phyloP scores from a whole-genome alignment of 78 protist genomes.

The Speleostelium caveatum region DNA sequence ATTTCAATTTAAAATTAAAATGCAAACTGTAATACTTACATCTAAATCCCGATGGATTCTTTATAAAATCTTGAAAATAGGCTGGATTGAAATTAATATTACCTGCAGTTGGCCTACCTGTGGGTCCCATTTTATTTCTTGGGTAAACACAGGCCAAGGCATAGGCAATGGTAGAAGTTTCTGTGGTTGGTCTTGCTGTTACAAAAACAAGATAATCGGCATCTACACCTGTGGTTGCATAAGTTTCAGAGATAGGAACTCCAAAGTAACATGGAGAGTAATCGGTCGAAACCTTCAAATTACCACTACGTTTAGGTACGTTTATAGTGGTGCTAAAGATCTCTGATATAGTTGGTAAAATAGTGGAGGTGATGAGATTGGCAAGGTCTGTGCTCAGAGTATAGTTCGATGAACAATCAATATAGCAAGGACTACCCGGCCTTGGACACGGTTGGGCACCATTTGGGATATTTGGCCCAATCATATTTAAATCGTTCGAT shows the following conservation, averaged over 20 bases:
- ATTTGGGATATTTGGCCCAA: neutral
- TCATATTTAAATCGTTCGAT: neutral
- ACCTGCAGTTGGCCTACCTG: constrained; percentile 29
- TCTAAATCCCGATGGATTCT: neutral
- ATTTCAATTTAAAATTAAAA: no score
- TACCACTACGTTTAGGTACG: neutral
- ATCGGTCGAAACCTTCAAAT: neutral
- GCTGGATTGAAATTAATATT: constrained; percentile 24
- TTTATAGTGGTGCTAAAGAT: neutral
- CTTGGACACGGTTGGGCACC: neutral
- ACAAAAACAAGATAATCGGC: neutral
- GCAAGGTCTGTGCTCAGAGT: neutral
- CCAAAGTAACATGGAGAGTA: neutral
- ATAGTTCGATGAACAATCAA: neutral
- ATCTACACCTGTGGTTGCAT: neutral
- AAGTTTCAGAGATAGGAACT: neutral
- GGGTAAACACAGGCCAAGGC: constrained; percentile 21
- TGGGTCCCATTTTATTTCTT: neutral
- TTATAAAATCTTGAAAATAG: neutral
- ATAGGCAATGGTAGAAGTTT: constrained; percentile 23
- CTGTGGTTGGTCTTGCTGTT: constrained; percentile 6
- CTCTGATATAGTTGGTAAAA: neutral
- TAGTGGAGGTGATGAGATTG: neutral
- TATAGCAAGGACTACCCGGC: neutral
- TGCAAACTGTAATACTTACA: no score